phyloP scores from a whole-genome alignment of 2,329 filamentous ascomycete species.

The Fusarium torreyae region DNA sequence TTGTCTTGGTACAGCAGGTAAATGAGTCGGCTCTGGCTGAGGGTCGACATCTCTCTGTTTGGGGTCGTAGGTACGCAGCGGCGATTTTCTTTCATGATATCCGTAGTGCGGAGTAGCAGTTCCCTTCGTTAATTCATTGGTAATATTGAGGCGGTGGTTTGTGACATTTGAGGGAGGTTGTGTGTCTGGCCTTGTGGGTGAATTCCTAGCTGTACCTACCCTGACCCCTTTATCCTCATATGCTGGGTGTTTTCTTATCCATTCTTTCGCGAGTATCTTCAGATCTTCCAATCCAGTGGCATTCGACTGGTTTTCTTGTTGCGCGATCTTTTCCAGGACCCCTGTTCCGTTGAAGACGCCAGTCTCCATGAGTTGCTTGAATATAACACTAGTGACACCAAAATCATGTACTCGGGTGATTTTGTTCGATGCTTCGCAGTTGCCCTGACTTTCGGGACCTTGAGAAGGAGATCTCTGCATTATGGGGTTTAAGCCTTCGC shows the following conservation, averaged over 20 bases:
- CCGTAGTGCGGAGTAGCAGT: not conserved
- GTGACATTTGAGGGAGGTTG: not conserved
- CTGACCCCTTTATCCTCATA: slow-evolving; percentile 45
- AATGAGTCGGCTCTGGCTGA: not conserved
- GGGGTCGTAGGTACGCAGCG: not conserved
- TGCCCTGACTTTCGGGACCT: not conserved
- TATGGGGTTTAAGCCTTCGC: not conserved
- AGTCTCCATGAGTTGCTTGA: slow-evolving; percentile 35
- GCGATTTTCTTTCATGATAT: not conserved
- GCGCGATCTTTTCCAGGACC: not conserved
- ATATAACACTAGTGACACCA: slow-evolving; percentile 11
- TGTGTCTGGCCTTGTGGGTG: not conserved
- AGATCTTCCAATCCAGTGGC: not conserved
- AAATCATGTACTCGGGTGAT: not conserved
- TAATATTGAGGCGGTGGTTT: not conserved
- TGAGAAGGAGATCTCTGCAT: not conserved
- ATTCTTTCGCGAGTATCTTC: not conserved
- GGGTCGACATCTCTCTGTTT: not conserved
- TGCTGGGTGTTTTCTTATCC: not conserved
- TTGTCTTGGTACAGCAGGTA: not conserved
- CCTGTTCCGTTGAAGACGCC: slow-evolving; percentile 40
- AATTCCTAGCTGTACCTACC: slow-evolving; percentile 21
- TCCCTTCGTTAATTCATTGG: not conserved
- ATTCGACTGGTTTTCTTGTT: not conserved
- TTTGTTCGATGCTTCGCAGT: not conserved